Conservation (phyloP, 371 early-diverging fungal genomes). For the Apophysomyces elegans region DNA sequence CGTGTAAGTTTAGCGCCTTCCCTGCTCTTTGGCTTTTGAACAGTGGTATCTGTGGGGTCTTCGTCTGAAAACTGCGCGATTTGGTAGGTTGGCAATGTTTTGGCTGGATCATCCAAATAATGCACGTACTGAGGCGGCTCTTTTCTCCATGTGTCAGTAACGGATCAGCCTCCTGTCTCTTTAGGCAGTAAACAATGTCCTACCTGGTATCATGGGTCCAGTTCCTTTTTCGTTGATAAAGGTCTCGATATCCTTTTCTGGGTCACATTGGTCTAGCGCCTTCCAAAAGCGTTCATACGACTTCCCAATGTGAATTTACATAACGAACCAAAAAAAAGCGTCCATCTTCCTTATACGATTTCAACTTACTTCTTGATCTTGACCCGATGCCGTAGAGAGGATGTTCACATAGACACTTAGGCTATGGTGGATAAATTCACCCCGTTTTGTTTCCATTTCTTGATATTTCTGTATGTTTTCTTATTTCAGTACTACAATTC, state of each 20-base stretch:
- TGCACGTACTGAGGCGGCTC: constrained; percentile 47
- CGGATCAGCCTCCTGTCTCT: no score
- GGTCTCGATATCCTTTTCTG: constrained; percentile 69
- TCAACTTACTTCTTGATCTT: constrained; percentile 81
- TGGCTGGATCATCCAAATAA: constrained; percentile 47
- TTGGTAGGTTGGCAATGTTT: constrained; percentile 44
- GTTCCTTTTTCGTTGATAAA: constrained; percentile 79
- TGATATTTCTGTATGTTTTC: constrained; percentile 63
- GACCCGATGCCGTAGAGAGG: constrained; percentile 77
- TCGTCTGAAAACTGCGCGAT: constrained; percentile 32
- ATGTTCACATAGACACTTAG: constrained; percentile 90
- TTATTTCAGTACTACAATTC: background rate
- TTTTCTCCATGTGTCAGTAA: background rate
- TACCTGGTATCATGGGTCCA: constrained; percentile 65
- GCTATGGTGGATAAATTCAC: constrained; percentile 80
- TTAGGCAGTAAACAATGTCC: background rate
- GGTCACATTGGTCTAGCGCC: constrained; percentile 71
- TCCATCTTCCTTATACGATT: background rate
- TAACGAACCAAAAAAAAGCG: background rate
- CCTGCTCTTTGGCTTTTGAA: constrained; percentile 16
- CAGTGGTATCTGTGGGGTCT: constrained; percentile 20
- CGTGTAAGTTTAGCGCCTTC: background rate
- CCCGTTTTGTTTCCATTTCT: constrained; percentile 86
- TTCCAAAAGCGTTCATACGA: constrained; percentile 77
- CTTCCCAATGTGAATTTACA: constrained; percentile 32